Conservation (phyloP, 2,329 filamentous ascomycete genomes). For the Cladosporium cucumerinum region DNA sequence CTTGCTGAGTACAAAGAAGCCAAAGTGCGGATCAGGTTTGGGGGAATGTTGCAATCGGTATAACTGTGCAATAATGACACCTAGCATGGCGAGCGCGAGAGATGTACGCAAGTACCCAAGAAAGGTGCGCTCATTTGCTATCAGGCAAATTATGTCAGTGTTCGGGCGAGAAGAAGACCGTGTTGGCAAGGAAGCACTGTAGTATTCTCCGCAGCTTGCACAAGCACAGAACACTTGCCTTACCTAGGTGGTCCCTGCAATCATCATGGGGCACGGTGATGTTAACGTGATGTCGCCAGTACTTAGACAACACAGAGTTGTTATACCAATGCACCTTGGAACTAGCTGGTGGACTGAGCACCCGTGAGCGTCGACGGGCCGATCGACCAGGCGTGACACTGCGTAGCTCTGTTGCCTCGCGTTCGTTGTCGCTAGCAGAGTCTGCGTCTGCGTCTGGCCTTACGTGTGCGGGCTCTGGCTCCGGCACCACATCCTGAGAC, state of each 20-base stretch:
- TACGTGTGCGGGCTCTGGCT: slow-evolving; percentile 27
- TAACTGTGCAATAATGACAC: slow-evolving; percentile 64
- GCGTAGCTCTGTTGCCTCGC: slow-evolving; percentile 35
- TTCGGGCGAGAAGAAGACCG: background rate
- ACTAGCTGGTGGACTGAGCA: slow-evolving; percentile 5
- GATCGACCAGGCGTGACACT: slow-evolving; percentile 15
- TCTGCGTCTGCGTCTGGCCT: slow-evolving; percentile 18
- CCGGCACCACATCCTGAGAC: slow-evolving; percentile 20
- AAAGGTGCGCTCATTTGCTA: slow-evolving; percentile 72
- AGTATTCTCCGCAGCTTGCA: background rate
- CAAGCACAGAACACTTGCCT: slow-evolving; percentile 21
- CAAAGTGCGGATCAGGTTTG: slow-evolving; percentile 46
- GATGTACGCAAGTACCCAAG: slow-evolving; percentile 71
- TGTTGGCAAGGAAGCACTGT: background rate
- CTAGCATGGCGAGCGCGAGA: slow-evolving; percentile 63
- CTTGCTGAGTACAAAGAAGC: slow-evolving; percentile 59
- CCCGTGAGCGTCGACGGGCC: background rate
- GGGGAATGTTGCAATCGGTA: slow-evolving; percentile 58
- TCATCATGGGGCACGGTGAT: slow-evolving; percentile 49
- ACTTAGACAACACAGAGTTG: slow-evolving; percentile 34
- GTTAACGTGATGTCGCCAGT: slow-evolving; percentile 51
- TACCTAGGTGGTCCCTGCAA: slow-evolving; percentile 57
- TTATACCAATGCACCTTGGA: slow-evolving; percentile 36
- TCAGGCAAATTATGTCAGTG: slow-evolving; percentile 2
- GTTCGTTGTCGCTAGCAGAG: slow-evolving; percentile 24